These are phyloP conservation scores for Inosperma sp. DNA, from an alignment of 768 basidiomycete genomes.

Conservation along the genomic window DNA sequence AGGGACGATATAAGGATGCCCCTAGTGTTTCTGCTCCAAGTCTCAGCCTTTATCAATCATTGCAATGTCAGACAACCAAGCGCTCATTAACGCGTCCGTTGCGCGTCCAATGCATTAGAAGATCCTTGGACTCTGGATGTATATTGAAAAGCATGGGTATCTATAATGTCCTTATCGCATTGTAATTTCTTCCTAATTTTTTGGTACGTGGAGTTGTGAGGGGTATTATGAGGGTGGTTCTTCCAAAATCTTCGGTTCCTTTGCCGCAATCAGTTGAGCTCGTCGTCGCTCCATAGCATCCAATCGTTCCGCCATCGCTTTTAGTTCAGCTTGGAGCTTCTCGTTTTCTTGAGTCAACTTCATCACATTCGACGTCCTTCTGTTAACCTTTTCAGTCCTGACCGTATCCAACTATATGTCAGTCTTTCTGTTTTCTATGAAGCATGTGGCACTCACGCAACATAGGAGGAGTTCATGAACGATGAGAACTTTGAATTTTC, in stretches of 20 bases:
- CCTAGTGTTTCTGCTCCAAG: too few relatives aligned
- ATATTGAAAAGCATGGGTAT: too few relatives aligned
- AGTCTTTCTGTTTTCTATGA: constrained; percentile 11
- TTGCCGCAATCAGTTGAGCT: constrained; percentile 40
- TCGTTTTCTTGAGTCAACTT: constrained; percentile 77
- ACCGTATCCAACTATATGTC: constrained; percentile 27
- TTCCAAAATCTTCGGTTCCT: constrained; percentile 30
- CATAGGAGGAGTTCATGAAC: constrained; percentile 37
- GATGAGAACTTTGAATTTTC: constrained; percentile 29
- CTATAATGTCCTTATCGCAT: too few relatives aligned
- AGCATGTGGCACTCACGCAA: constrained; percentile 45
- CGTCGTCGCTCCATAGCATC: constrained; percentile 69
- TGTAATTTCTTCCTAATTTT: too few relatives aligned
- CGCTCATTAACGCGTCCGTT: too few relatives aligned
- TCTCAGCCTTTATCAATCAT: too few relatives aligned
- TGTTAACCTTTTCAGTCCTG: constrained; percentile 52
- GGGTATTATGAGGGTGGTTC: constrained; percentile 26
- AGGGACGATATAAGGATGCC: too few relatives aligned
- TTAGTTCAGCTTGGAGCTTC: constrained; percentile 70
- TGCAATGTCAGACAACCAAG: too few relatives aligned
- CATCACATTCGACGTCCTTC: constrained; percentile 73
- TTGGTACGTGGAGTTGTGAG: too few relatives aligned
- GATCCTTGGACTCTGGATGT: too few relatives aligned
- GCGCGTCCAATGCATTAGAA: too few relatives aligned
- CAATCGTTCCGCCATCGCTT: constrained; percentile 67